phyloP scores from a whole-genome alignment of 306 rosid genomes.

The Sophora flavescens region DNA sequence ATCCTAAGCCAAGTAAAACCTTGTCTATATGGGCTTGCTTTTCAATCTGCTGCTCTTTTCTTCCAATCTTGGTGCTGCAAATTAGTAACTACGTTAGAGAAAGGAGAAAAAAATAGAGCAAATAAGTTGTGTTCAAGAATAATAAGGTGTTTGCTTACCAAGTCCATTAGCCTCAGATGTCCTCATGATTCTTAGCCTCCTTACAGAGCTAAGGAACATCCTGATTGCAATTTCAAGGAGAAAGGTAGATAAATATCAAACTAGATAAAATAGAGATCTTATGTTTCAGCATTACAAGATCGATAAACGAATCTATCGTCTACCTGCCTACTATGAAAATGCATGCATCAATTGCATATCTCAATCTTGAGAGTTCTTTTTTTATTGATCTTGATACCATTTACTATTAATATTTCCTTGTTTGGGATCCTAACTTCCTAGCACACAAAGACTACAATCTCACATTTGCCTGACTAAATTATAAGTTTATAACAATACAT shows the following conservation, averaged over 20 bases:
- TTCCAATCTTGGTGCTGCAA: slow-evolving; percentile 68
- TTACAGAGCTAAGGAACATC: slow-evolving; percentile 77
- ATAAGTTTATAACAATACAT: background rate
- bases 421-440: background rate
- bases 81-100: slow-evolving; percentile 34
- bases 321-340: background rate
- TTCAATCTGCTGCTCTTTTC: slow-evolving; percentile 59
- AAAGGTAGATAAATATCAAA: slow-evolving; percentile 33
- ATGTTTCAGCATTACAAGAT: background rate
- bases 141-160: slow-evolving; percentile 48
- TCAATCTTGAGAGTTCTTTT: background rate
- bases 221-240: slow-evolving; percentile 50
- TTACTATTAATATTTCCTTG: background rate
- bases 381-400: background rate
- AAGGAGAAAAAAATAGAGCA: background rate
- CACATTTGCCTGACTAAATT: background rate
- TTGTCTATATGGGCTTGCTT: slow-evolving; percentile 54
- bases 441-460: background rate
- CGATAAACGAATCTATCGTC: background rate
- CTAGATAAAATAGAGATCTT: background rate
- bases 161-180: slow-evolving; percentile 70
- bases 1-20: slow-evolving; percentile 23
- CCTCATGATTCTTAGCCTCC: slow-evolving; percentile 86
- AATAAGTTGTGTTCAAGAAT: slow-evolving; percentile 23
- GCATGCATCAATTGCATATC: background rate